These are phyloP conservation scores for Diutina scorzettiae DNA, from an alignment of 1,139 yeast genomes.

Conservation along the genomic window DNA sequence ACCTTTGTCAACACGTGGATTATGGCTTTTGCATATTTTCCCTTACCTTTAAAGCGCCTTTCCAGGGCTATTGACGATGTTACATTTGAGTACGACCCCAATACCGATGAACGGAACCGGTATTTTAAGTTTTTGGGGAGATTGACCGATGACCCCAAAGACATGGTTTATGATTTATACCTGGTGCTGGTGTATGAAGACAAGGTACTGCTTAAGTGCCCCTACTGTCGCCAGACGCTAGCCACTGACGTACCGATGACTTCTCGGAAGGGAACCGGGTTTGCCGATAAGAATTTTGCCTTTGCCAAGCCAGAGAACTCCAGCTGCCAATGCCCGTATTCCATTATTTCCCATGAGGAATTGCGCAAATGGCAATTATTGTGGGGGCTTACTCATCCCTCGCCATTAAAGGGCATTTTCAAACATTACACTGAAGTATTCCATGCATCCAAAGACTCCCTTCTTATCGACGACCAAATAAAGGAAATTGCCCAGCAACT, in stretches of 20 bases:
- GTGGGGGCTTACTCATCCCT: conserved; percentile 5
- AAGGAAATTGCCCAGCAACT: not conserved
- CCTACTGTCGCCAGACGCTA: conserved; percentile 3
- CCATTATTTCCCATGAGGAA: conserved; percentile 1
- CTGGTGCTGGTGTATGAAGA: not conserved
- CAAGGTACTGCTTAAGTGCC: not conserved
- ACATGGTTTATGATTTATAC: not conserved
- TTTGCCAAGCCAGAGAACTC: not conserved
- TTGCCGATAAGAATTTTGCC: not conserved
- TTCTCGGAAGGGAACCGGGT: not conserved
- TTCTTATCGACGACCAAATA: conserved; percentile 4
- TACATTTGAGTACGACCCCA: not conserved
- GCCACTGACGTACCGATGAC: conserved; percentile 1
- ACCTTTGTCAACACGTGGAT: conserved; percentile 5
- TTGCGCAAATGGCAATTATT: conserved; percentile 5
- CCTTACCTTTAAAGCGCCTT: not conserved
- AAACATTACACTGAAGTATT: conserved; percentile 4
- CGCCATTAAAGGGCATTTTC: conserved; percentile 5
- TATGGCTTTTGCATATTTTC: conserved; percentile 5
- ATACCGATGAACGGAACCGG: not conserved
- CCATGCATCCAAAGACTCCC: conserved; percentile 4
- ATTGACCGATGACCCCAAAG: conserved; percentile 1
- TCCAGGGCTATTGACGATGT: conserved; percentile 1
- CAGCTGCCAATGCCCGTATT: not conserved
- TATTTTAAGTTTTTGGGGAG: conserved; percentile 5